A percentile compares a stretch with the other conserved stretches of the same genome.
Evolutionary conservation across 169 alveolate species (phyloP).

Genomic region (Perkinsus marinus): DNA sequence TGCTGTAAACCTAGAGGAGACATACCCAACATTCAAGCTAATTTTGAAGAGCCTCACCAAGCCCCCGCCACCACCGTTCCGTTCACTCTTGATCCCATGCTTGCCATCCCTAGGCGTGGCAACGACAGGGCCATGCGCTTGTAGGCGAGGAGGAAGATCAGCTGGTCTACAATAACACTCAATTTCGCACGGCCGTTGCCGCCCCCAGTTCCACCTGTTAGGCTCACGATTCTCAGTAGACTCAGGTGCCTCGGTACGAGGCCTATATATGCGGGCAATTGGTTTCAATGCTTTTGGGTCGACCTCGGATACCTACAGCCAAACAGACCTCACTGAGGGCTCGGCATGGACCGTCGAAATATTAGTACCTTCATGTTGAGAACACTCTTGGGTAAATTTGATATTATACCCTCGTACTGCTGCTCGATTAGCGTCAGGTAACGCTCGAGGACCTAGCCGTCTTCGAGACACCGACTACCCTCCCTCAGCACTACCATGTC

Average conservation of each 20-base stretch:
- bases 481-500: background rate
- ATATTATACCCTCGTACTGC: background rate
- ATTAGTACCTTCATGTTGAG: background rate
- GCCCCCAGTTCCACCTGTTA: background rate
- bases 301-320: background rate
- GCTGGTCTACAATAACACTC: background rate
- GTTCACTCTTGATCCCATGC: too few relatives aligned
- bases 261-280: background rate
- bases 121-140: background rate
- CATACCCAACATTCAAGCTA: background rate
- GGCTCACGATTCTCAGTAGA: background rate
- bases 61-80: background rate
- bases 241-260: background rate
- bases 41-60: background rate
- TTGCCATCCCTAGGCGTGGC: background rate
- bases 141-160: background rate
- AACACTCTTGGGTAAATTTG: background rate
- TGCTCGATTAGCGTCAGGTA: background rate
- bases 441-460: background rate
- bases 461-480: too few relatives aligned
- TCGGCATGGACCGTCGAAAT: too few relatives aligned
- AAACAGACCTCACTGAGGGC: too few relatives aligned
- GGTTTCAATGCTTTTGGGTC: background rate
- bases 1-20: background rate
- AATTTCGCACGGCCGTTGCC: background rate